Evolutionary conservation across 306 rosid genomes (phyloP), one percentile per base, ranked within the genome.

Genomic region (Cicer arietinum): DNA sequence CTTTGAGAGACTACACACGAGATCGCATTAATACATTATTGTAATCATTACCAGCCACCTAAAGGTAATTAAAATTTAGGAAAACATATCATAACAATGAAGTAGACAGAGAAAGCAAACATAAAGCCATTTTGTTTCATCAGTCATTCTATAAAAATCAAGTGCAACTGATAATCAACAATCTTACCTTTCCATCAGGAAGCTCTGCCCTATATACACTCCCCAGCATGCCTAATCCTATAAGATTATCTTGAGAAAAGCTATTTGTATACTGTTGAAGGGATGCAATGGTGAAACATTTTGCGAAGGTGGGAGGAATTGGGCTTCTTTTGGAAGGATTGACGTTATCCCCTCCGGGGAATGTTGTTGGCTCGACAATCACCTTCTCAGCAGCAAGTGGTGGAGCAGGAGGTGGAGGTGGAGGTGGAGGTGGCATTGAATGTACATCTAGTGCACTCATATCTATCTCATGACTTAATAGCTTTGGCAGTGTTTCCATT

Each of bases 181-280:
- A 85, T 35, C 79, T 59, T 80, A 90, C 98, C 95, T 94, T 94
- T 71, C 97, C 96, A 52, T 80, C 81, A 61, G 93, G 95, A 75
- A 90, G 90, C 83, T 88, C 85, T 41, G 98, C 97, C 89, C 86
- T 85, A 57, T 91, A 94, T 56, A 91, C 97, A 78, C 67, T 89
- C 71, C 96, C 98, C 81, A 91, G 81, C 90, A 84, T 90, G 77
- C 97, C 97, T 42, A 47, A 69, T 80, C 97, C 98, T 40, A 91
- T 69, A 71, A 86, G 85, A 88, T 94, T 90, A 48, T 94, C 97
- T 71, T 80, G 89, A 43, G 97, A 91, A 81, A 94, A 94, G 86
- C 96, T 94, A 84, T 90, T 85, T 77, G 98, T 94, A 71, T 82
- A 84, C 80, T 94, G 97, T 82, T 94, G 98, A 79, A 91, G 98